Evolutionary conservation across 2,329 filamentous ascomycete genomes (phyloP), one percentile per base, ranked within the genome.

Genomic region (Fusarium succisae): DNA sequence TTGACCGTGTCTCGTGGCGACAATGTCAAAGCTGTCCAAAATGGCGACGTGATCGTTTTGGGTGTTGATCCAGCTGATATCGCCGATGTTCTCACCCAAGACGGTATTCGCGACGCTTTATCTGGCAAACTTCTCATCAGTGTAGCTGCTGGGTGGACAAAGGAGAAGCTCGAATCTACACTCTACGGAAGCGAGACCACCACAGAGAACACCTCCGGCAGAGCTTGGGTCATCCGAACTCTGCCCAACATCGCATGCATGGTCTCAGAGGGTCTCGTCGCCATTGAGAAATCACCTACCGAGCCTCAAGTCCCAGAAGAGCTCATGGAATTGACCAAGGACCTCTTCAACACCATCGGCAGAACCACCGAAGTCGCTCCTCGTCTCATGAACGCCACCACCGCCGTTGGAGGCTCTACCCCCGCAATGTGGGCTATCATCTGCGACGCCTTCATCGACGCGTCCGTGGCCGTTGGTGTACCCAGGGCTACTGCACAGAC

Each of bases 391-490:
- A 87, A 90, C 69, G 88, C 85, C 1, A 84, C 83, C n/a, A 91
- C 89, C 0, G 88, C 89, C 0, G 84, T 91, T 3, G 90, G 87
- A 68, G 89, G 89, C 1, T 90, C 88, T 6, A 89, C 89, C 0
- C 89, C 89, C 0, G 89, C 89, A 0, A 91, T 91, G 80, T 88
- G 87, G 66, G 87, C 89, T 1, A 81, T 91, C 14, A 84, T 91
- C 10, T 82, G 88, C 18, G 90, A 91, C 70, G 87, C 88, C 1
- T 82, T 91, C 61, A 87, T 89, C 6, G 89, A 91, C 66, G 89
- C 88, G 0, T 87, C 86, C 0, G 88, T 91, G 1, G 89, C 89
- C 1, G 89, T 90, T 81, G 90, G 90, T 0, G 77, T 91, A 22
- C 88, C 89, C 1, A 79, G 89, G 17, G 85, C 85, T 6, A 84